Evolutionary conservation across 805 yeast genomes (phyloP), one percentile per base, ranked within the genome.

Genomic region (Wickerhamomyces strasburgensis): DNA sequence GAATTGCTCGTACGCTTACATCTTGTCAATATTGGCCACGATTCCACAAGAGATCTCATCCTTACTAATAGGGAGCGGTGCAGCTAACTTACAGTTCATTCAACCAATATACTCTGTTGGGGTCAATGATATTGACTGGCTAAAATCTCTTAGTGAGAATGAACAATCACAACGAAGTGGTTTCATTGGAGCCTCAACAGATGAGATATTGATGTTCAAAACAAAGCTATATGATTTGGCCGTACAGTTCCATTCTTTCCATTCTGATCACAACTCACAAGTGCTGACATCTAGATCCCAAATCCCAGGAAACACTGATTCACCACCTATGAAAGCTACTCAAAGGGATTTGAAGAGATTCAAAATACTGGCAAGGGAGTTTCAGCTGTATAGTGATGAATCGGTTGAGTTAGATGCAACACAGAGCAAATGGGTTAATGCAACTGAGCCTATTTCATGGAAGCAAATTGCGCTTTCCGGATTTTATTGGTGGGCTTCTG

Each of bases 401-500:
- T 31, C 23, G 2, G 18, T 23, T n/a, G 46, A 38, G 30, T 41
- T 34, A 23, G 37, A 51, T 23, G 36, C 39, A 9, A 39, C 44
- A 3, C 23, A 33, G 62, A 61, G 51, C 24, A 67, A 73, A 74
- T 70, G 76, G 75, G 36, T 52, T 9, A 47, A 54, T 3, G 66
- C 67, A 10, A 64, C 73, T 1, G 76, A 72, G 34, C 65, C 77
- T 2, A 55, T 68, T 16, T 68, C 82, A 2, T 70, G 84, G 72
- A 64, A 67, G 37, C 80, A 77, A 47, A 63, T 72, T 28, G 62
- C 79, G 1, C 79, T 84, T 84, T 66, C 73, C 37, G 88, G 88
- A 1, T 71, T 84, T 40, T 63, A 83, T 15, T 84, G 93, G 93
- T 84, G 90, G 87, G 95, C 95, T 3, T 72, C 84, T 21, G 90